Evolutionary conservation across 2,329 filamentous ascomycete species (phyloP), one percentile per base, ranked within the genome.

Genomic region (Zarea fungicola): DNA sequence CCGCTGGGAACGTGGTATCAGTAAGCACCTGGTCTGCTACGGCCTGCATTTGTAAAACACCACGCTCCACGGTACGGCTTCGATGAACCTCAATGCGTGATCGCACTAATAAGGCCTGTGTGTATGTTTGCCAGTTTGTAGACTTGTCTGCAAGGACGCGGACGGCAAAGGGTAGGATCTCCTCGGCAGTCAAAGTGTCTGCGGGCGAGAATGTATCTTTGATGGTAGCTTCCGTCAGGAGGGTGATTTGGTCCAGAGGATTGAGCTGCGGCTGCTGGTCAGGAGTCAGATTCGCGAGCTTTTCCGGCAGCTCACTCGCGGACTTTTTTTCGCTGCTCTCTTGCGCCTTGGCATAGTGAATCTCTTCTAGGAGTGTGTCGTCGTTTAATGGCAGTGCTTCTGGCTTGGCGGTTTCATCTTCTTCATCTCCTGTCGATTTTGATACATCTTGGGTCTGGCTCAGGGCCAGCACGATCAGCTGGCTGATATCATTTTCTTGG

Each of bases 101-200:
- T 37, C 93, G 80, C 2, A 97, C 87, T 0, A 99, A 75, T 8
- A 99, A 74, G 0, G 90, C 93, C 62, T 97, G 91, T 0, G 93
- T 96, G 63, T 97, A 97, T 28, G 96, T 85, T 65, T 97, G 93
- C 93, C 93, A 99, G 65, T 97, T 99, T 1, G 89, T 92, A 39
- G 87, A 87, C 57, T 92, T 91, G 52, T 93, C 90, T 8, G 87
- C 80, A 2, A 99, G 76, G 0, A 97, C 93, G 34, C 93, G 82
- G 2, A 84, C 85, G 1, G 93, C 93, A 62, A 92, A 99, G 0
- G 93, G 93, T 1, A 95, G 69, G 5, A 95, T 92, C 63, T 97
- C 89, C 67, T 97, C 91, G n/a, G 90, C 79, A 0, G 91, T 97
- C 1, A 99, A 73, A 0, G 87, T 85, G 62, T 97, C 86, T 1